Conservation (phyloP, 495 filamentous ascomycete genomes). For the Hypomontagnella monticulosa region DNA sequence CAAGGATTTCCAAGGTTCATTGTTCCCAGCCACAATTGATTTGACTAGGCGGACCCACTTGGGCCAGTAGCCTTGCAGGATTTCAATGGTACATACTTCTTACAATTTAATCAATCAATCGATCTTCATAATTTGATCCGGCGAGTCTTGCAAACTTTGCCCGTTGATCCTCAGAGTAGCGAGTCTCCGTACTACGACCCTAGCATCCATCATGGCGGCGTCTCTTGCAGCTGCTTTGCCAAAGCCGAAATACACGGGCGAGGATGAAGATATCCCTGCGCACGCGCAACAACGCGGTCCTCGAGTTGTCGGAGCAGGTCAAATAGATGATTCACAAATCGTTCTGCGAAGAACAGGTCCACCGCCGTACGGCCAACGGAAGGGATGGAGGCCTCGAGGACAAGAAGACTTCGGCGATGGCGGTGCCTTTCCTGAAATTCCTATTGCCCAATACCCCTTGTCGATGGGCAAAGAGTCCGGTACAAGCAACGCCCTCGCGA, state of each 20-base stretch:
- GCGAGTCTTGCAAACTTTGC: slow-evolving; percentile 8
- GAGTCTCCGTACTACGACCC: slow-evolving; percentile 4
- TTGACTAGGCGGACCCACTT: slow-evolving; percentile 20
- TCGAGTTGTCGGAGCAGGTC: slow-evolving; percentile 77
- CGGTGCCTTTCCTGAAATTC: slow-evolving; percentile 91
- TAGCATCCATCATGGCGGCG: slow-evolving; percentile 64
- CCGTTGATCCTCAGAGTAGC: slow-evolving; percentile 15
- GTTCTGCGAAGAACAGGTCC: slow-evolving; percentile 68
- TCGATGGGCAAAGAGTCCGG: slow-evolving; percentile 86
- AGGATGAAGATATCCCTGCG: slow-evolving; percentile 80
- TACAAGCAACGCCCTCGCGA: slow-evolving; percentile 85
- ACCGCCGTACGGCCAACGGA: slow-evolving; percentile 64
- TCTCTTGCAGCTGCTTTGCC: slow-evolving; percentile 85
- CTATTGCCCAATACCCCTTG: slow-evolving; percentile 92
- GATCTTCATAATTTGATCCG: slow-evolving; percentile 7
- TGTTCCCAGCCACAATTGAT: slow-evolving; percentile 22
- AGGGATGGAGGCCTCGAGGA: slow-evolving; percentile 86
- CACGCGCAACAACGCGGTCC: slow-evolving; percentile 80
- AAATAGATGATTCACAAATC: slow-evolving; percentile 86
- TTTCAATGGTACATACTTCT: slow-evolving; percentile 3
- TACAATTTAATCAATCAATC: neutral
- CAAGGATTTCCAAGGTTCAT: neutral
- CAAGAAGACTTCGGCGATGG: slow-evolving; percentile 97
- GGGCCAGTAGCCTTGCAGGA: slow-evolving; percentile 27
- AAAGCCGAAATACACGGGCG: slow-evolving; percentile 86